Evolutionary conservation across 192 early-diverging fungal genomes (phyloP), one percentile per base, ranked within the genome.

Genomic region (Linnemannia elongata): DNA sequence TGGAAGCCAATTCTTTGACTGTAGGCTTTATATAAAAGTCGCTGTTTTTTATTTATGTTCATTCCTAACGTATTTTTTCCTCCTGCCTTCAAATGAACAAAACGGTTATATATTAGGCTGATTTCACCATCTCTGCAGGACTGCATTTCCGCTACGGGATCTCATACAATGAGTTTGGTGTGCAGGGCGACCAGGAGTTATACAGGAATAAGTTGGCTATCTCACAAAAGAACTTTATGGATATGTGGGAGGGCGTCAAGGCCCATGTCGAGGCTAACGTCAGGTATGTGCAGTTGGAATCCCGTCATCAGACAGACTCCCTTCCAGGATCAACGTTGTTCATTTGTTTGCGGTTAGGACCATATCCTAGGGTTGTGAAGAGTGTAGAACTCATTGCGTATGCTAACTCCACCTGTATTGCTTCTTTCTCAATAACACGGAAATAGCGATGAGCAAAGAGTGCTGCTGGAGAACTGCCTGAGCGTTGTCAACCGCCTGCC

Each of bases 131-230:
- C 13, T 93, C 93, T 33, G 93, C 91, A 20, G 93, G 93, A 44
- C 83, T 93, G 74, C 93, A 93, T 73, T 93, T 93, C 80, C 89
- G 93, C 33, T 93, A 93, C 55, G 90, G 90, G 13, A 92, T 93
- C 74, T 90, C 91, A 13, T 93, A 92, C 74, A 93, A 93, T 72
- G 93, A 93, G 68, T 93, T 92, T 86, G 82, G 91, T 30, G 89
- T 90, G 54, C 91, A 91, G 63, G 81, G 81, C 39, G 89, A 91
- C 39, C 91, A 91, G 77, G 93, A 92, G 63, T 84, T 87, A 63
- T 93, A 90, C 80, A 77, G 90, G 52, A 88, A 88, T 39, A 90
- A 91, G 72, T 47, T 93, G 38, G 71, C 89, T 45, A 88, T 89
- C 70, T 89, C 91, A 7, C 90, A 91, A 74, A 89, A 90, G 82